Percentiles rank a stretch among this genome's conserved stretches.
phyloP scores from a whole-genome alignment of 345 rosid genomes.

The Reutealis trisperma region DNA sequence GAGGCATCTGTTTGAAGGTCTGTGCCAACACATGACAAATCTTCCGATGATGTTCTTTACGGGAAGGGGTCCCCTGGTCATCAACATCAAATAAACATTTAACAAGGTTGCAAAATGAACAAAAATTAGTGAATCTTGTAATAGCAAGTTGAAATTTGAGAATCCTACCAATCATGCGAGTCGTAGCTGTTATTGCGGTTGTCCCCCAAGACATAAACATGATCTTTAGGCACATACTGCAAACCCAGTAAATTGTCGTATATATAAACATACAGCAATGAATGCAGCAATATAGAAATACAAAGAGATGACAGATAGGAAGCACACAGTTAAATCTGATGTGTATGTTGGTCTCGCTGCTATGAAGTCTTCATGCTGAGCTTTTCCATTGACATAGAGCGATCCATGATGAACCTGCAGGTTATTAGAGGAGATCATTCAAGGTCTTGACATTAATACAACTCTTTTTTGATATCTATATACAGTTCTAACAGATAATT shows the following conservation, averaged over 20 bases:
- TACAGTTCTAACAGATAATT: background rate
- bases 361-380: conserved; percentile 40
- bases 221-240: conserved; percentile 40
- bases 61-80: conserved; percentile 25
- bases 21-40: conserved; percentile 21
- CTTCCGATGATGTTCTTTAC: conserved; percentile 26
- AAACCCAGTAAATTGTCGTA: conserved; percentile 8
- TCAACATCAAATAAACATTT: background rate
- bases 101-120: background rate
- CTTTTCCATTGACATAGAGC: conserved; percentile 45
- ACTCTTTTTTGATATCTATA: background rate
- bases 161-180: conserved; percentile 38
- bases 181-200: conserved; percentile 41
- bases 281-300: conserved; percentile 3
- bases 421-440: background rate
- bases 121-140: background rate
- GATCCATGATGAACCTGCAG: conserved; percentile 42
- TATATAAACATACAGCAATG: background rate
- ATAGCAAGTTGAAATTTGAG: background rate
- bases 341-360: conserved; percentile 38
- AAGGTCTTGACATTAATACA: background rate
- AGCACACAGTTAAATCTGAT: conserved; percentile 32
- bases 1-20: conserved; percentile 18
- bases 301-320: conserved; percentile 6
- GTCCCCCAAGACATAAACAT: conserved; percentile 43